A percentile compares a stretch with the other conserved stretches of the same genome.
These are phyloP conservation scores for Monilinia fructicola DNA, from an alignment of 2,329 filamentous ascomycete genomes.

Conservation along the genomic window DNA sequence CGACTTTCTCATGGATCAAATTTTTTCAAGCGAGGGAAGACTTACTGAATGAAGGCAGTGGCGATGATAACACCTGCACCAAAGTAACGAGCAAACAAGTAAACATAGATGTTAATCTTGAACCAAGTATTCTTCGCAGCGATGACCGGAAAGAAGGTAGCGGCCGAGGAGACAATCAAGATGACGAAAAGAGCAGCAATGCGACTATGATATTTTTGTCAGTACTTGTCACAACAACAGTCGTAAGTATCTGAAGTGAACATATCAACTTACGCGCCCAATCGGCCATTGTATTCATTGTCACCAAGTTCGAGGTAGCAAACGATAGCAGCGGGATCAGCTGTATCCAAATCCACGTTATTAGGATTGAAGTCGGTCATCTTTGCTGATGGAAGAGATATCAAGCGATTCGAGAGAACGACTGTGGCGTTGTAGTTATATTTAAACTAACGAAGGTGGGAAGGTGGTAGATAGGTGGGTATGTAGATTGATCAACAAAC, in stretches of 20 bases:
- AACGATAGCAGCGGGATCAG: conserved; percentile 47
- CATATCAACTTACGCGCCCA: conserved; percentile 49
- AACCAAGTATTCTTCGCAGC: conserved; percentile 58
- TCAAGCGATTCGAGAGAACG: too few relatives aligned
- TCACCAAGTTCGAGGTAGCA: conserved; percentile 49
- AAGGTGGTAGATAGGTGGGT: too few relatives aligned
- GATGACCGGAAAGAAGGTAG: conserved; percentile 66
- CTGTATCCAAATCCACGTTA: conserved; percentile 47
- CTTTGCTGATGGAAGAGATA: conserved; percentile 3
- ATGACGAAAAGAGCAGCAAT: conserved; percentile 77
- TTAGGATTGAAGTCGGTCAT: conserved; percentile 26
- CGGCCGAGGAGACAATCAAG: conserved; percentile 57
- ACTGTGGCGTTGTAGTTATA: background rate
- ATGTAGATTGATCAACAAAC: too few relatives aligned
- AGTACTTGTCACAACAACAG: background rate
- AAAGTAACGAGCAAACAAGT: conserved; percentile 66
- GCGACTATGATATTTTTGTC: conserved; percentile 42
- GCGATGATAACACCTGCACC: conserved; percentile 76
- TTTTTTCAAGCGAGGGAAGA: conserved; percentile 41
- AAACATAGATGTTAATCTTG: conserved; percentile 62
- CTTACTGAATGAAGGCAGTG: conserved; percentile 71
- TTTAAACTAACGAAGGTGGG: too few relatives aligned
- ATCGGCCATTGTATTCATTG: conserved; percentile 56
- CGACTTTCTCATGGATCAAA: background rate
- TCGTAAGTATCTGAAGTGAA: background rate